Base-by-base conservation (phyloP, 345 rosid genomes). In the Cardamine occulta region DNA sequence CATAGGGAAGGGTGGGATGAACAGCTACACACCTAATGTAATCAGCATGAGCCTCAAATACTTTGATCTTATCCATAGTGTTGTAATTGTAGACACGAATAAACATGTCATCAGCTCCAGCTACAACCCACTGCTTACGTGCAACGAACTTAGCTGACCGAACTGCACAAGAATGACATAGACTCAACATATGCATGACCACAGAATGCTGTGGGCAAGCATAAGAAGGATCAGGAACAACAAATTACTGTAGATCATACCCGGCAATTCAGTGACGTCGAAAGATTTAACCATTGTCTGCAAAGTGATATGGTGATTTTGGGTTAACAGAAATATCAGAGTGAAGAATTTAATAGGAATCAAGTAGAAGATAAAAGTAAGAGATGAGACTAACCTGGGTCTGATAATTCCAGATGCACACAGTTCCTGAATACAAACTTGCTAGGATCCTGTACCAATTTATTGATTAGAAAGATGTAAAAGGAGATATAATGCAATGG, bases 91-190 rank as follows among this genome's bases (percentile, higher is more conserved):
- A 91, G 45, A 91, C 90, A 66, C 93, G 97, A 68, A 91, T 80
- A 74, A 81, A 82, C 87, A 85, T 87, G 81, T 91, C 97, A 77
- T 91, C 95, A 39, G 95, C 91, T 71, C 89, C 97, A 61, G 90
- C 90, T 34, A 89, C 94, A 73, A 89, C 88, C 94, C 90, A 89
- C 70, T 91, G 95, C 81, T 90, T 86, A 54, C 89, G 88, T 5
- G 91, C 81, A 12, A 91, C 73, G 70, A 91, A 94, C 85, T 90
- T 94, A 23, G 97, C 96, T n/a, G 97, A 86, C 77, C 98, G 85
- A 69, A 94, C 98, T 94, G 92, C 76, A 81, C 72, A 34, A 60
- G 40, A 52, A 62, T 34, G 70, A 70, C 55, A 54, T 6, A 65
- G 42, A 68, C 31, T 76, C 66, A 69, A 28, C 13, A 70, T 17